Evolutionary conservation across 2,329 filamentous ascomycete genomes (phyloP).

Genomic region (Colletotrichum musicola): DNA sequence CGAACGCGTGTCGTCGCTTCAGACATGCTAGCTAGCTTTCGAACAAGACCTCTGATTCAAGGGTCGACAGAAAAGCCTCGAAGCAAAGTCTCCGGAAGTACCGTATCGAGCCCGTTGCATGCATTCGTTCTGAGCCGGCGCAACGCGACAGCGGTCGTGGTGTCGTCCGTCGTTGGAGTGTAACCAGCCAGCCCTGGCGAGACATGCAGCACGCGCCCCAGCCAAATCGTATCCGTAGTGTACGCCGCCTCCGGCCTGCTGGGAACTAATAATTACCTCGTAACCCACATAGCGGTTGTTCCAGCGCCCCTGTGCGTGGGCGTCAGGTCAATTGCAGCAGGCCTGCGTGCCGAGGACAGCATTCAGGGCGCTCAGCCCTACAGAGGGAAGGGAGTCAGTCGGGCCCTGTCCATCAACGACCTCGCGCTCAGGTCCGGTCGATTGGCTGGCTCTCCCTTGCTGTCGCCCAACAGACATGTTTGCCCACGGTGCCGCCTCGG

Average conservation of each 20-base stretch:
- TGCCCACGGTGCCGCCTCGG: neutral
- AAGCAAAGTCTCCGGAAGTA: neutral
- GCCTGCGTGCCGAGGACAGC: slow-evolving; percentile 4
- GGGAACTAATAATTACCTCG: neutral
- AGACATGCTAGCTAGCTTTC: slow-evolving; percentile 5
- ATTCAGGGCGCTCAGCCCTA: slow-evolving; percentile 35
- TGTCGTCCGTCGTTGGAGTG: slow-evolving; percentile 17
- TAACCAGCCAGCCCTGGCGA: slow-evolving; percentile 29
- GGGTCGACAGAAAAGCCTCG: neutral
- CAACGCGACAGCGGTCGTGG: no score
- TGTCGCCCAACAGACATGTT: neutral
- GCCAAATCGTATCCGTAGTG: neutral
- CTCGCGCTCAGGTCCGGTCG: neutral
- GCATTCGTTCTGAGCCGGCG: slow-evolving; percentile 2
- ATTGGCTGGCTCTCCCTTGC: neutral
- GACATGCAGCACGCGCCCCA: slow-evolving; percentile 19
- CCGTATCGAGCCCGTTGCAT: slow-evolving; percentile 17
- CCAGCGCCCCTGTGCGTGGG: slow-evolving; percentile 15
- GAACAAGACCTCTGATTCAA: neutral
- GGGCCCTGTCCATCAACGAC: no score
- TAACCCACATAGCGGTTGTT: neutral
- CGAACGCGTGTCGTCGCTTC: slow-evolving; percentile 14
- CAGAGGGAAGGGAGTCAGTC: neutral
- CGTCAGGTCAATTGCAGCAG: neutral
- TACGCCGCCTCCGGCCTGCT: neutral